A percentile compares a stretch with the other conserved stretches of the same genome.
These are phyloP conservation scores for Dichotomocladium elegans DNA, from an alignment of 371 early-diverging fungal species.

Conservation along the genomic window DNA sequence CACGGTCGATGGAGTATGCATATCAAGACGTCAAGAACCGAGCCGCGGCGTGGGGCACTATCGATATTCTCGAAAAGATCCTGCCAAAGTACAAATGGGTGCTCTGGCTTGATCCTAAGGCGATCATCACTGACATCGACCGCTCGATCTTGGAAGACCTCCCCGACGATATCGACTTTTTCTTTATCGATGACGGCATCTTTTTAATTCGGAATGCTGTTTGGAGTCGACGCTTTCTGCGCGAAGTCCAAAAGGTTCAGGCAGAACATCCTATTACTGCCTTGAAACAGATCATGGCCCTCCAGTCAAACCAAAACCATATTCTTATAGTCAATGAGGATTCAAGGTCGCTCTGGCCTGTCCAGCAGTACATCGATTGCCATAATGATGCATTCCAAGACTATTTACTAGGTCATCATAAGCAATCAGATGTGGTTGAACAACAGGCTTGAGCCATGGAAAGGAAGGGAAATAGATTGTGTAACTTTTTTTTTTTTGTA, in stretches of 20 bases:
- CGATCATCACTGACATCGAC: conserved; percentile 47
- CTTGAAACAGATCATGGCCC: conserved; percentile 54
- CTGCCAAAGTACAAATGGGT: conserved; percentile 65
- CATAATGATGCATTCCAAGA: too few relatives aligned
- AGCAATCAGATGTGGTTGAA: too few relatives aligned
- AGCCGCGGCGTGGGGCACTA: conserved; percentile 57
- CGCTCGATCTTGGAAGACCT: conserved; percentile 31
- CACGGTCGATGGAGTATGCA: conserved; percentile 56
- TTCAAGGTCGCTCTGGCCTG: too few relatives aligned
- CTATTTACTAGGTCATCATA: too few relatives aligned
- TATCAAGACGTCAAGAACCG: conserved; percentile 29
- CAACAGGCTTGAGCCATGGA: too few relatives aligned
- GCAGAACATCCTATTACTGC: conserved; percentile 50
- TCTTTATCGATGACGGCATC: conserved; percentile 42
- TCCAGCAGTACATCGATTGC: too few relatives aligned
- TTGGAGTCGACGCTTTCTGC: conserved; percentile 52
- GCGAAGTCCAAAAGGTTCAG: conserved; percentile 47
- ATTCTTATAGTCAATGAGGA: conserved; percentile 47
- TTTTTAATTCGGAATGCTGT: conserved; percentile 58
- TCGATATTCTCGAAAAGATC: conserved; percentile 57
- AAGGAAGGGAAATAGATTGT: too few relatives aligned
- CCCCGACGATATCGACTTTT: conserved; percentile 10
- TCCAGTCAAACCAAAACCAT: conserved; percentile 21
- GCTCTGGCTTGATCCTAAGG: conserved; percentile 68
- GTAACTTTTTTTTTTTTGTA: too few relatives aligned